These are phyloP conservation scores for Helianthus tuberosus DNA, from an alignment of 129 eudicot species.

Conservation along the genomic window DNA sequence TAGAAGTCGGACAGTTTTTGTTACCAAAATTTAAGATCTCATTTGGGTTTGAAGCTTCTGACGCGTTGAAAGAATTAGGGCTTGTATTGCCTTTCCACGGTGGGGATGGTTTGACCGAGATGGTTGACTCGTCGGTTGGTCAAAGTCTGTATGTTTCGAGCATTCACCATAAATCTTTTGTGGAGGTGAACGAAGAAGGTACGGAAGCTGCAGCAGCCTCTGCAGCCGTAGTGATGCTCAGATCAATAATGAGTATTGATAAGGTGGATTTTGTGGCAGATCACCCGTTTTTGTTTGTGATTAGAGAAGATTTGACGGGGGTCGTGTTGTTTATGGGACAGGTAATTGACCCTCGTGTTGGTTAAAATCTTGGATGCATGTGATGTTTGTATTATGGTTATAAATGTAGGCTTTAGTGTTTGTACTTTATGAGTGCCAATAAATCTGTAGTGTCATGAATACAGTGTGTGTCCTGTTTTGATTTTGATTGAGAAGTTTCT, in stretches of 20 bases:
- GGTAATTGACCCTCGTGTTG: constrained; percentile 10
- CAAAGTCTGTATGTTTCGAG: neutral
- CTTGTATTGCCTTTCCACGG: neutral
- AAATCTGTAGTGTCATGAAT: neutral
- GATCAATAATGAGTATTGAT: neutral
- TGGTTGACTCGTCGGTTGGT: neutral
- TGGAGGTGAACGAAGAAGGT: constrained; percentile 18
- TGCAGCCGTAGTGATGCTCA: neutral
- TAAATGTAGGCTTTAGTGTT: neutral
- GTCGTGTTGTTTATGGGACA: constrained; percentile 24
- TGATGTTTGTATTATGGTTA: neutral
- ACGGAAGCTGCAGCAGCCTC: constrained; percentile 14
- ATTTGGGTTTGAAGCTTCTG: neutral
- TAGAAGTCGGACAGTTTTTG: neutral
- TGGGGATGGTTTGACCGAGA: neutral
- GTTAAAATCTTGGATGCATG: neutral
- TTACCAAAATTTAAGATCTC: constrained; percentile 13
- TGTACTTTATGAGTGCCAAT: neutral
- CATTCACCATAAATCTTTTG: constrained; percentile 6
- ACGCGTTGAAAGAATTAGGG: constrained; percentile 2
- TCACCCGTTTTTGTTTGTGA: constrained; percentile 15
- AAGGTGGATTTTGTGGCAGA: constrained; percentile 10
- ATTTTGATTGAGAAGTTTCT: no score
- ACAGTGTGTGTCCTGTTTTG: neutral
- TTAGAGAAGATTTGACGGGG: constrained; percentile 15